Evolutionary conservation across 2,329 filamentous ascomycete genomes (phyloP).

Genomic region (Colletotrichum sidae): DNA sequence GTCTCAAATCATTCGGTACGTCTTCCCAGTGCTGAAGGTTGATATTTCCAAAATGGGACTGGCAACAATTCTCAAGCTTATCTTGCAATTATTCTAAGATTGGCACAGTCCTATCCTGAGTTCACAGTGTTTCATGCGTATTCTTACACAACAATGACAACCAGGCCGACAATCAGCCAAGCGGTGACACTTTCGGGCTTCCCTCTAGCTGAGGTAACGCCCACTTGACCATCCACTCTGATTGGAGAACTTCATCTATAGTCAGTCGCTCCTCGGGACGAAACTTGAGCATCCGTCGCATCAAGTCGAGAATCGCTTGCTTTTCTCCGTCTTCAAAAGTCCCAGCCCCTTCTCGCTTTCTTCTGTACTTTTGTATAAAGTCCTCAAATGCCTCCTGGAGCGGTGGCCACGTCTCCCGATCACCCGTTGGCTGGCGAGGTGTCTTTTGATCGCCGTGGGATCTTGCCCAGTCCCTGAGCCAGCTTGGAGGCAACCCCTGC

Average conservation of each 20-base stretch:
- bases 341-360: constrained; percentile 30
- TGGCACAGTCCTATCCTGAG: too few relatives aligned
- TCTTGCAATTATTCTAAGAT: too few relatives aligned
- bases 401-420: constrained; percentile 40
- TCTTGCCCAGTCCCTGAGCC: background rate
- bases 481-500: constrained; percentile 8
- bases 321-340: constrained; percentile 40
- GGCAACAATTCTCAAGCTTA: too few relatives aligned
- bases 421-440: constrained; percentile 7
- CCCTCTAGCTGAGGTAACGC: constrained; percentile 40
- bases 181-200: too few relatives aligned
- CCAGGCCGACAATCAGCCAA: too few relatives aligned
- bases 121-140: too few relatives aligned
- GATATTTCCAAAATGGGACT: too few relatives aligned
- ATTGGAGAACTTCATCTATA: constrained; percentile 44
- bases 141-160: too few relatives aligned
- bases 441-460: background rate
- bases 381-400: constrained; percentile 44
- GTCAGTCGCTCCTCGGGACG: constrained; percentile 44
- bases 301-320: constrained; percentile 43
- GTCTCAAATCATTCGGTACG: too few relatives aligned
- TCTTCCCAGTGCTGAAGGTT: too few relatives aligned
- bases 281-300: constrained; percentile 46
- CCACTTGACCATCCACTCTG: constrained; percentile 50
- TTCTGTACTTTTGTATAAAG: constrained; percentile 41